phyloP scores from a whole-genome alignment of 495 filamentous ascomycete species.

The Penicillium subrubescens region DNA sequence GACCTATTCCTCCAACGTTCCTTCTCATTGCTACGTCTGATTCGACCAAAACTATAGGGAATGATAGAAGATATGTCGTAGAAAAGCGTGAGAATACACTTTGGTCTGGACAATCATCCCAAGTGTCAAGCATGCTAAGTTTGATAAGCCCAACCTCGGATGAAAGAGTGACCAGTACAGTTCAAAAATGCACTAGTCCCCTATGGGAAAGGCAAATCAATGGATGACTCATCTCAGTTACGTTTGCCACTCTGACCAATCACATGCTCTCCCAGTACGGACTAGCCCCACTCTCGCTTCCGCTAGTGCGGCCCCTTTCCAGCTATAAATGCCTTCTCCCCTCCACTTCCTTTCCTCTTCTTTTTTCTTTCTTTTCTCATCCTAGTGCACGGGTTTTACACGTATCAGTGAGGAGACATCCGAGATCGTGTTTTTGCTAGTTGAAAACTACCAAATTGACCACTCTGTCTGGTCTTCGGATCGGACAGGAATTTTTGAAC shows the following conservation, averaged over 20 bases:
- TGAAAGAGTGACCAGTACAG: neutral
- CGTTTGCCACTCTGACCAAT: neutral
- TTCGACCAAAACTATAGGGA: neutral
- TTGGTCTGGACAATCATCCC: neutral
- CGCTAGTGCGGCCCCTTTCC: conserved; percentile 25
- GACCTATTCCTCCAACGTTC: conserved; percentile 1
- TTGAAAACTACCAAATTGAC: conserved; percentile 61
- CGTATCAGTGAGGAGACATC: conserved; percentile 60
- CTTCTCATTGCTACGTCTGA: neutral
- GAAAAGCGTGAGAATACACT: too few species aligned
- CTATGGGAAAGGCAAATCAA: neutral
- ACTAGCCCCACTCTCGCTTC: conserved; percentile 30
- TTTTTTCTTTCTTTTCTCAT: conserved; percentile 50
- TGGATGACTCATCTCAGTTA: conserved; percentile 7
- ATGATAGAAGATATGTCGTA: neutral
- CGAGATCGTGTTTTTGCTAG: conserved; percentile 62
- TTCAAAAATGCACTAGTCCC: conserved; percentile 8
- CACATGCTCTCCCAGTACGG: neutral
- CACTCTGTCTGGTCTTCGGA: conserved; percentile 46
- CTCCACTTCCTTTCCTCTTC: conserved; percentile 21
- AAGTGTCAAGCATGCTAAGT: neutral
- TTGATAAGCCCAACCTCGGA: neutral
- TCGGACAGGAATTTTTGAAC: conserved; percentile 56
- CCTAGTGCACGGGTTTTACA: conserved; percentile 60
- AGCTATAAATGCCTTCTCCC: conserved; percentile 24